A percentile compares a stretch with the other conserved stretches of the same genome.
phyloP scores from a whole-genome alignment of 2,329 filamentous ascomycete genomes.

The Pezicula radicicola region DNA sequence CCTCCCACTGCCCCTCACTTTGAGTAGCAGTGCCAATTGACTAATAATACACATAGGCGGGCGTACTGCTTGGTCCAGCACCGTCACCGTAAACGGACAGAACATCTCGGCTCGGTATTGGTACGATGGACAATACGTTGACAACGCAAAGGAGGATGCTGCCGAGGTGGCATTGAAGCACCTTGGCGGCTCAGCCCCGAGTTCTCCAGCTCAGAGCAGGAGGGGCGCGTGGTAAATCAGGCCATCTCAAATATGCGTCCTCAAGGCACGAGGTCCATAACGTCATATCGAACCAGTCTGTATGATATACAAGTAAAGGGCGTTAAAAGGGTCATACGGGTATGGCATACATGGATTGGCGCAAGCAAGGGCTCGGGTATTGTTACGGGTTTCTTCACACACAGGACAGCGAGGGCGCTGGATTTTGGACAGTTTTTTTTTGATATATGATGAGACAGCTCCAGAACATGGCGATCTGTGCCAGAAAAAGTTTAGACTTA shows the following conservation, averaged over 20 bases:
- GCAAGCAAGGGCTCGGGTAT: constrained; percentile 25
- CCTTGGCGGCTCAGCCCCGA: constrained; percentile 41
- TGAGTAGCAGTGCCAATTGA: constrained; percentile 19
- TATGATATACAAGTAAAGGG: constrained; percentile 25
- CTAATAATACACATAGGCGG: constrained; percentile 55
- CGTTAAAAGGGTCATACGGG: constrained; percentile 12
- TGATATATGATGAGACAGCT: constrained; percentile 5
- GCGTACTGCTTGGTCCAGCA: constrained; percentile 86
- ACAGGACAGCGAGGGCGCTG: constrained; percentile 24
- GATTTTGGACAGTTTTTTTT: constrained; percentile 10
- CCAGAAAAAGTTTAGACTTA: constrained; percentile 12
- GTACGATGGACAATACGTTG: constrained; percentile 86
- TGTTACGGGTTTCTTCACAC: constrained; percentile 13
- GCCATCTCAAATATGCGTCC: constrained; percentile 23
- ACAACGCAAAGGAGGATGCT: constrained; percentile 89
- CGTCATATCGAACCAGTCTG: constrained; percentile 13
- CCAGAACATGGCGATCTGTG: constrained; percentile 6
- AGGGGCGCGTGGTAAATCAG: constrained; percentile 29
- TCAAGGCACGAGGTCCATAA: constrained; percentile 14
- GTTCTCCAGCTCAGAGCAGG: constrained; percentile 37
- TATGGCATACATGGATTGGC: constrained; percentile 25
- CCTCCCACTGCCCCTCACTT: neutral
- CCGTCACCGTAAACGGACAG: constrained; percentile 67
- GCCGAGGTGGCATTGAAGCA: constrained; percentile 73
- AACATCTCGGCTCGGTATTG: constrained; percentile 74